Percentiles rank a stretch among this genome's conserved stretches.
Conservation (phyloP, 192 early-diverging fungal genomes). For the Backusella macrospora region DNA sequence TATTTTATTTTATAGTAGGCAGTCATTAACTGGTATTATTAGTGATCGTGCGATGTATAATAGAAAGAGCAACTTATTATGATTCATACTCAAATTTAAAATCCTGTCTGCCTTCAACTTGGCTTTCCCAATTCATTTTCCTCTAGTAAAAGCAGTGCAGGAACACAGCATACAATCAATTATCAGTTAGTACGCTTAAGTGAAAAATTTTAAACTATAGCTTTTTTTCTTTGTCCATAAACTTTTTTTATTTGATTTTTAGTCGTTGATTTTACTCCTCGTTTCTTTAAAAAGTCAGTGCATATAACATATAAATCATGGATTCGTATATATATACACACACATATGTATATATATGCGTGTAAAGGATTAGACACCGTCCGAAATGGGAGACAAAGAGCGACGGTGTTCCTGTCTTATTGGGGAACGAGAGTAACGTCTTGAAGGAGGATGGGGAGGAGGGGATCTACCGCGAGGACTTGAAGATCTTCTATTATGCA, state of each 20-base stretch:
- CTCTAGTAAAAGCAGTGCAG: no score
- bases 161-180: conserved; percentile 44
- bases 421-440: conserved; percentile 6
- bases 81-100: no score
- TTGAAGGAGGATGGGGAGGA: conserved; percentile 8
- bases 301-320: background rate
- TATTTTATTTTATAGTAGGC: no score
- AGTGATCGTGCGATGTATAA: no score
- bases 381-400: background rate
- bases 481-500: conserved; percentile 14
- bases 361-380: background rate
- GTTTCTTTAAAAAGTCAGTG: background rate
- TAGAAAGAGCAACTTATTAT: no score
- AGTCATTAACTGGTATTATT: no score
- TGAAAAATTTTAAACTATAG: conserved; percentile 47
- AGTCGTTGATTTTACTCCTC: background rate
- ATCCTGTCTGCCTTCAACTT: no score
- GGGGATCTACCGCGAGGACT: conserved; percentile 18
- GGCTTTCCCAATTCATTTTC: no score
- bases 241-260: background rate
- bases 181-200: conserved; percentile 57
- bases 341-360: background rate
- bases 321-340: background rate
- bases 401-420: conserved; percentile 9
- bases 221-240: no score